These are phyloP conservation scores for Ascomycota sp. DNA, from an alignment of 2,329 filamentous ascomycete species.

Conservation along the genomic window DNA sequence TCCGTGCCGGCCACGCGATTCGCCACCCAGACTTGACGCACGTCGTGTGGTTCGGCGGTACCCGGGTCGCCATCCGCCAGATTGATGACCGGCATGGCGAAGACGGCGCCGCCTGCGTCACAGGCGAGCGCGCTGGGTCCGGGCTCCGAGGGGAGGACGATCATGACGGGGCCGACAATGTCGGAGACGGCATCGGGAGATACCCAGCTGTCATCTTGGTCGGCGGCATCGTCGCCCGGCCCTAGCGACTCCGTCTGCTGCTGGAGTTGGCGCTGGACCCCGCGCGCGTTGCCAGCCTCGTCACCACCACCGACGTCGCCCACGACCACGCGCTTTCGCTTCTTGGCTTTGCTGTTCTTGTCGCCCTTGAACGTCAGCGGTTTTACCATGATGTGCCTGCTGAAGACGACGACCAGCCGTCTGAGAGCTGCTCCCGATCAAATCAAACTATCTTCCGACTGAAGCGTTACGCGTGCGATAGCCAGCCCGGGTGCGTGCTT, in stretches of 20 bases:
- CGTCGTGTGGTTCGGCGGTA: slow-evolving; percentile 90
- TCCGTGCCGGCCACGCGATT: slow-evolving; percentile 69
- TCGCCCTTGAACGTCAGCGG: slow-evolving; percentile 92
- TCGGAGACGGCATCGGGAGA: slow-evolving; percentile 57
- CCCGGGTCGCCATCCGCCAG: slow-evolving; percentile 61
- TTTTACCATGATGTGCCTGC: slow-evolving; percentile 88
- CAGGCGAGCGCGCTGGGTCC: slow-evolving; percentile 59
- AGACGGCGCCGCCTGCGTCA: slow-evolving; percentile 74
- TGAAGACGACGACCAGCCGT: too few relatives aligned
- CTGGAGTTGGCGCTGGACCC: slow-evolving; percentile 6
- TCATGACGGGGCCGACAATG: slow-evolving; percentile 60
- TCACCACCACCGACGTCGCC: slow-evolving; percentile 23
- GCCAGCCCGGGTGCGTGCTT: too few relatives aligned
- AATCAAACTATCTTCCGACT: too few relatives aligned
- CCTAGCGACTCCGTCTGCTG: too few relatives aligned
- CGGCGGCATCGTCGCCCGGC: slow-evolving; percentile 5
- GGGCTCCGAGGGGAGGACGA: slow-evolving; percentile 63
- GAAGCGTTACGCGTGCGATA: too few relatives aligned
- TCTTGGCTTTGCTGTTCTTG: slow-evolving; percentile 82
- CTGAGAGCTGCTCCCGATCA: too few relatives aligned
- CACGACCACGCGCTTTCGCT: slow-evolving; percentile 72
- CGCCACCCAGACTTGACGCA: slow-evolving; percentile 87
- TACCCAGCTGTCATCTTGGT: slow-evolving; percentile 77
- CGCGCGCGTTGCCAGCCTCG: slow-evolving; percentile 10
- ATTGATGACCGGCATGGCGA: slow-evolving; percentile 65